Evolutionary conservation across 2,329 filamentous ascomycete genomes (phyloP).

Genomic region (Colletotrichum sp.): DNA sequence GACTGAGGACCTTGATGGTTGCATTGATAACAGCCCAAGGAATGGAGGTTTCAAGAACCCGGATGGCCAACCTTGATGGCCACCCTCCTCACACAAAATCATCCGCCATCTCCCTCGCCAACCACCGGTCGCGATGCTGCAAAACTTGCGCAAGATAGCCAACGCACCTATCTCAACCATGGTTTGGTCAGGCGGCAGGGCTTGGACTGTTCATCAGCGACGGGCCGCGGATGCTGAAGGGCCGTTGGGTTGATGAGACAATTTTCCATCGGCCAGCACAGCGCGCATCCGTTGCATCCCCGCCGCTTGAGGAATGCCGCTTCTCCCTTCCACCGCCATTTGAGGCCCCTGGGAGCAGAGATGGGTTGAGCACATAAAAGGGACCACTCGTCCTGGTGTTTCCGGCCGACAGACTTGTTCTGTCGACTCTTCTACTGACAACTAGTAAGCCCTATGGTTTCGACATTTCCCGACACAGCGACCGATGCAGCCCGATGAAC

Average conservation of each 20-base stretch:
- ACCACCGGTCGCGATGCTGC: neutral
- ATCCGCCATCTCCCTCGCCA: neutral
- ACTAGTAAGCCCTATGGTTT: neutral
- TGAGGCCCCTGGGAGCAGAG: neutral
- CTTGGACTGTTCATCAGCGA: neutral
- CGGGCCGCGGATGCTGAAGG: neutral
- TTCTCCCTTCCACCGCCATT: constrained; percentile 14
- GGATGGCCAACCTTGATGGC: constrained; percentile 24
- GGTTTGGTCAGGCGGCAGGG: neutral
- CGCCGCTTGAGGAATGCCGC: neutral
- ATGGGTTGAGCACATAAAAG: constrained; percentile 3
- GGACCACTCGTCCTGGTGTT: neutral
- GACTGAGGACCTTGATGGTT: constrained; percentile 20
- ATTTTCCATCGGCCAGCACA: neutral
- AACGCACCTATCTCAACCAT: neutral
- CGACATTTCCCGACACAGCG: neutral
- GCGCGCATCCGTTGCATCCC: neutral
- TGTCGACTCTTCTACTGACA: neutral
- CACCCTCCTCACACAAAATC: neutral
- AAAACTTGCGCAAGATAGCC: neutral
- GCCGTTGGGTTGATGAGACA: constrained; percentile 11
- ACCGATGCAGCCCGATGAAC: neutral
- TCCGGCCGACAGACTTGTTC: neutral
- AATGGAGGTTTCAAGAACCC: constrained; percentile 1
- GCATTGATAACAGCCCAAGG: constrained; percentile 2